Conservation (phyloP, 768 basidiomycete genomes). For the Mycena rebaudengoi region DNA sequence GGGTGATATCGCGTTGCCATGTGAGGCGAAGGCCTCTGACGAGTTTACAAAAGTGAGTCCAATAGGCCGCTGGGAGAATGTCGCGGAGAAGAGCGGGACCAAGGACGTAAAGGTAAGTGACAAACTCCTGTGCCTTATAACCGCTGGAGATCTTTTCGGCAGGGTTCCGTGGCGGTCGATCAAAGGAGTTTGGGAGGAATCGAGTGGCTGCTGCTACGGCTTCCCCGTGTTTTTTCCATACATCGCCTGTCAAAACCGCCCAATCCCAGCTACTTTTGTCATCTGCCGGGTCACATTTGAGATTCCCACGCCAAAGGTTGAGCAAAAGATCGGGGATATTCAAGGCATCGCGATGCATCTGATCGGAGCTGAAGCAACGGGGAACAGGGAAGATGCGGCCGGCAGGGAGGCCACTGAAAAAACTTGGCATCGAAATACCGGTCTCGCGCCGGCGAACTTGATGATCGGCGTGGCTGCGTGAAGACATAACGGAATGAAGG, state of each 20-base stretch:
- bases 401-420: neutral
- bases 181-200: constrained; percentile 19
- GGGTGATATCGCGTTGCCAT: neutral
- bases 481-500: constrained; percentile 40
- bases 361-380: constrained; percentile 33
- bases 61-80: neutral
- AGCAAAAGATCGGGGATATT: constrained; percentile 31
- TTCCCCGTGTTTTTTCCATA: constrained; percentile 30
- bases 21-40: neutral
- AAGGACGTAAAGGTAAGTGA: neutral
- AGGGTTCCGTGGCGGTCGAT: constrained; percentile 33
- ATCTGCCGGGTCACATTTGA: constrained; percentile 33
- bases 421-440: neutral
- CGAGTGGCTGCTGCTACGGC: constrained; percentile 5
- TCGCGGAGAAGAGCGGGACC: neutral
- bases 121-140: neutral
- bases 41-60: neutral
- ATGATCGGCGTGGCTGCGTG: constrained; percentile 39
- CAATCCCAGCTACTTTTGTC: constrained; percentile 39
- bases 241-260: constrained; percentile 26
- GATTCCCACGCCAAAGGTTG: constrained; percentile 31
- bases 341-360: constrained; percentile 41
- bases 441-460: constrained; percentile 29
- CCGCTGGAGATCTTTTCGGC: constrained; percentile 31
- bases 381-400: constrained; percentile 24